These are phyloP conservation scores for Fragaria iinumae DNA, from an alignment of 306 rosid genomes.

Conservation along the genomic window DNA sequence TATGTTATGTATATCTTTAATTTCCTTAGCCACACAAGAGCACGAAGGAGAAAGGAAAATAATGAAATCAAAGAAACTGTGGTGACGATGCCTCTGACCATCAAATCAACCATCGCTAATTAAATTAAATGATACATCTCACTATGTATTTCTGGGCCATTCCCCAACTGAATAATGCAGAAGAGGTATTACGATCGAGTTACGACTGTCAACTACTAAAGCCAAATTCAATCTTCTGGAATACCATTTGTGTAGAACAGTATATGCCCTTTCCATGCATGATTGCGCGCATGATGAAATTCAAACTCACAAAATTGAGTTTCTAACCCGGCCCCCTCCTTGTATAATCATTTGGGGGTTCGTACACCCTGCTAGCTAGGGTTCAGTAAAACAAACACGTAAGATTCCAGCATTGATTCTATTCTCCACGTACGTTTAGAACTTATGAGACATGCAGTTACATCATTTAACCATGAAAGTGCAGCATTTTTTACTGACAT, in stretches of 20 bases:
- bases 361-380: background rate
- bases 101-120: background rate
- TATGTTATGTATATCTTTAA: background rate
- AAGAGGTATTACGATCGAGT: background rate
- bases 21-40: slow-evolving; percentile 2
- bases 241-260: background rate
- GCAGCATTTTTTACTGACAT: background rate
- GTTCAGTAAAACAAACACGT: background rate
- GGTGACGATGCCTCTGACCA: background rate
- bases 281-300: background rate
- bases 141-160: background rate
- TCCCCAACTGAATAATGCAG: background rate
- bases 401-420: background rate
- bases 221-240: background rate
- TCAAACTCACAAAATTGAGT: background rate
- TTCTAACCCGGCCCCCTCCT: no score
- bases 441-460: background rate
- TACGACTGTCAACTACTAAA: background rate
- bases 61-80: background rate
- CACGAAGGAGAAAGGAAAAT: background rate
- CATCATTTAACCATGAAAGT: background rate
- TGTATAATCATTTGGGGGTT: background rate
- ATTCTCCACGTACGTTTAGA: background rate
- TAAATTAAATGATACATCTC: background rate
- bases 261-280: background rate